These are phyloP conservation scores for Margaritispora aquatica DNA, from an alignment of 495 filamentous ascomycete species.

Conservation along the genomic window DNA sequence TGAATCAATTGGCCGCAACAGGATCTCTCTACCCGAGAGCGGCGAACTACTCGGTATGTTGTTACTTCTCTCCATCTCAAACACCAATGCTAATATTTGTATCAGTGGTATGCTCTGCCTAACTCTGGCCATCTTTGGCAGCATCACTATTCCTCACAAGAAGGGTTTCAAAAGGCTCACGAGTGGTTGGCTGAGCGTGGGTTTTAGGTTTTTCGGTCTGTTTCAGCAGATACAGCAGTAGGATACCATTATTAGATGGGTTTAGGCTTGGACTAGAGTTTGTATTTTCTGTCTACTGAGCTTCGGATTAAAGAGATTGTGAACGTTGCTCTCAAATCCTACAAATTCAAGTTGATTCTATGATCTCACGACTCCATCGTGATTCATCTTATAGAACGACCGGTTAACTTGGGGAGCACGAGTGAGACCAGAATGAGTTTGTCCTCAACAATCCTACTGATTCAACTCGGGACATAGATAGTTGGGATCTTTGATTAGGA, in stretches of 20 bases:
- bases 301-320: too few relatives aligned
- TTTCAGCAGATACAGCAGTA: not conserved
- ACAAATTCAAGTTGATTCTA: too few relatives aligned
- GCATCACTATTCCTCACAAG: constrained; percentile 2
- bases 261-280: not conserved
- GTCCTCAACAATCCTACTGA: too few relatives aligned
- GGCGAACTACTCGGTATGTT: not conserved
- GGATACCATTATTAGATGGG: not conserved
- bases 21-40: constrained; percentile 1
- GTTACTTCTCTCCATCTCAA: not conserved
- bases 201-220: constrained; percentile 3
- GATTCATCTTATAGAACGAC: too few relatives aligned
- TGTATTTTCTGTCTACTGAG: too few relatives aligned
- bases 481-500: too few relatives aligned
- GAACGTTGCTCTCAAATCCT: too few relatives aligned
- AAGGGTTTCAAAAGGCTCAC: constrained; percentile 1
- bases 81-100: too few relatives aligned
- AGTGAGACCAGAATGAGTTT: too few relatives aligned
- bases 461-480: too few relatives aligned
- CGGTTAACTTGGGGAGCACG: too few relatives aligned
- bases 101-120: constrained; percentile 1
- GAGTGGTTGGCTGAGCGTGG: constrained; percentile 5
- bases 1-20: not conserved
- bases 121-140: constrained; percentile 11
- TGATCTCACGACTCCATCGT: too few relatives aligned